phyloP scores from a whole-genome alignment of 805 yeast species.

The Myxozyma nipponensis region DNA sequence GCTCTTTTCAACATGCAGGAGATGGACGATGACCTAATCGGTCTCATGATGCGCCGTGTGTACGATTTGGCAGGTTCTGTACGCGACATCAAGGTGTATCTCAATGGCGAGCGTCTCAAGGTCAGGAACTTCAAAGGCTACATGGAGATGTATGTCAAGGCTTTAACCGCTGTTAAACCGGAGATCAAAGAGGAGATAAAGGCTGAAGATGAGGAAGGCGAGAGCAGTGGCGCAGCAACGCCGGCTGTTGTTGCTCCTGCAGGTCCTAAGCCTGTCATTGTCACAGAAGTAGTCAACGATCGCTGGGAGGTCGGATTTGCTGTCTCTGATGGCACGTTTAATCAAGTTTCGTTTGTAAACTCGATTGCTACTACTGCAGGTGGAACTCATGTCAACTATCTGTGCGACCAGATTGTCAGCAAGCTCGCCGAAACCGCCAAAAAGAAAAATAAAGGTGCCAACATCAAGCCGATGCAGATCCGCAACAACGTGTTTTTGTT shows the following conservation, averaged over 20 bases:
- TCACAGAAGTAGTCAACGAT: slow-evolving; percentile 75
- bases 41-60: slow-evolving; percentile 88
- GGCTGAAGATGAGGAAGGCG: slow-evolving; percentile 34
- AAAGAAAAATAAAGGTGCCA: slow-evolving; percentile 60
- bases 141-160: slow-evolving; percentile 82
- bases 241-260: slow-evolving; percentile 36
- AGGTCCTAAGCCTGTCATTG: slow-evolving; percentile 49
- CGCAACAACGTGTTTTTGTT: slow-evolving; percentile 86
- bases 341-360: slow-evolving; percentile 94
- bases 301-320: slow-evolving; percentile 98
- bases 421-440: slow-evolving; percentile 71
- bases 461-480: slow-evolving; percentile 83
- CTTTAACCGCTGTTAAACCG: slow-evolving; percentile 45
- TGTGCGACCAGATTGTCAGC: slow-evolving; percentile 77
- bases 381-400: slow-evolving; percentile 88
- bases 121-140: slow-evolving; percentile 77
- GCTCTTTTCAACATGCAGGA: slow-evolving; percentile 77
- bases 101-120: slow-evolving; percentile 69
- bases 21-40: slow-evolving; percentile 75
- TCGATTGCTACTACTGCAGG: slow-evolving; percentile 97
- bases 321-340: slow-evolving; percentile 81
- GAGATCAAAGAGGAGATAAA: not conserved
- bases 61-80: slow-evolving; percentile 95
- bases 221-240: slow-evolving; percentile 39
- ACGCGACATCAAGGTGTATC: slow-evolving; percentile 67